A percentile compares a stretch with the other conserved stretches of the same genome.
Conservation (phyloP, 176 grass and related monocot genomes). For the Elymus sibiricus region DNA sequence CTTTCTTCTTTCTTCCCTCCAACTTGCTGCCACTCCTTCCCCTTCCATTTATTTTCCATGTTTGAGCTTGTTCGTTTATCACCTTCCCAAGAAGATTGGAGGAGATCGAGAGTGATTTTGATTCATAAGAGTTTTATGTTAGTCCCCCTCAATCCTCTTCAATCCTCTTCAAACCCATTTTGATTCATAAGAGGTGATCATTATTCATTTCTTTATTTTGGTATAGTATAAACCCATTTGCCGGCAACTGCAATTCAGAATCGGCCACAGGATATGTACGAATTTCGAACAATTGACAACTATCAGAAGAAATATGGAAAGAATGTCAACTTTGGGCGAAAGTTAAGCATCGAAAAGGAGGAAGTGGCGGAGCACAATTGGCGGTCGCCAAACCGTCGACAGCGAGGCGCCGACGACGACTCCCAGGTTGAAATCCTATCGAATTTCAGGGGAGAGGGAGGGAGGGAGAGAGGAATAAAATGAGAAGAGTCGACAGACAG, state of each 20-base stretch:
- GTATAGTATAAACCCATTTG: neutral
- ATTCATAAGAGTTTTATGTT: no score
- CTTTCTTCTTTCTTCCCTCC: no score
- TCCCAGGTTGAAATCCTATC: neutral
- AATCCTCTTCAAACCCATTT: no score
- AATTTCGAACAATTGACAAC: neutral
- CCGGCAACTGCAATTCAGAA: neutral
- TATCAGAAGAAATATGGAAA: neutral
- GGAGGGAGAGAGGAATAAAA: neutral
- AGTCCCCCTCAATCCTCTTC: no score
- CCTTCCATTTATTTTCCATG: no score
- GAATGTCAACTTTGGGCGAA: neutral
- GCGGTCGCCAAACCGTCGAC: neutral
- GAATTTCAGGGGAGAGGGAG: neutral
- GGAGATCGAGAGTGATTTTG: no score
- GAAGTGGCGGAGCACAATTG: neutral
- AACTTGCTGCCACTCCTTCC: no score
- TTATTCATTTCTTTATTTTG: no score
- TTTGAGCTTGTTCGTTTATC: no score
- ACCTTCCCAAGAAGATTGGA: no score
- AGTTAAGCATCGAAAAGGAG: neutral
- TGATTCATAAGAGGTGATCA: no score
- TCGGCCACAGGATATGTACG: neutral
- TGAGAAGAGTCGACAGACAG: neutral
- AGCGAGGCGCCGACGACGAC: neutral